phyloP scores from a whole-genome alignment of 768 basidiomycete genomes.

The Macrolepiota dolichaula region DNA sequence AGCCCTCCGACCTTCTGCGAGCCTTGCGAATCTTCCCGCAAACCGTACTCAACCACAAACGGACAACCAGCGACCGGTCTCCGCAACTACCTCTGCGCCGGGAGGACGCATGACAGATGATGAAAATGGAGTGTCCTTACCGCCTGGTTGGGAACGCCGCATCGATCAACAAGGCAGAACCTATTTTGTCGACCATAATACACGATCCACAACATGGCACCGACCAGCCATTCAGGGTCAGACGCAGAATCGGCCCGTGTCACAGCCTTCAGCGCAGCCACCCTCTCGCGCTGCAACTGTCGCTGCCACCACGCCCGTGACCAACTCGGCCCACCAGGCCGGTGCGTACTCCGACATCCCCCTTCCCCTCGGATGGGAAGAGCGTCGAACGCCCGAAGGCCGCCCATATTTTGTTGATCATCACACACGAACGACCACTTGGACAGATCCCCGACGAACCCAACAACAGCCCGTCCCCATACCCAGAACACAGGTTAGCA shows the following conservation, averaged over 20 bases:
- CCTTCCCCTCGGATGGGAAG: conserved; percentile 89
- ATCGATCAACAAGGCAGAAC: conserved; percentile 65
- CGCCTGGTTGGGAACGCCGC: conserved; percentile 82
- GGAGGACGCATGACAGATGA: conserved; percentile 40
- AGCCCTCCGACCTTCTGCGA: conserved; percentile 22
- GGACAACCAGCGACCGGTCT: conserved; percentile 18
- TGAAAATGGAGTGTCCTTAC: conserved; percentile 62
- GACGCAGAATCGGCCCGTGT: conserved; percentile 24
- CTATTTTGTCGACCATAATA: conserved; percentile 88
- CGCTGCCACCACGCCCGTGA: conserved; percentile 21
- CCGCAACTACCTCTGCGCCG: conserved; percentile 14
- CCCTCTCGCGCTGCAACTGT: conserved; percentile 24
- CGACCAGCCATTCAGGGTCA: conserved; percentile 37
- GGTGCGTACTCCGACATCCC: conserved; percentile 59
- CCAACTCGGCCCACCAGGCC: conserved; percentile 25
- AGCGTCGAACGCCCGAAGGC: conserved; percentile 86
- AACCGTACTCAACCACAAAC: conserved; percentile 16
- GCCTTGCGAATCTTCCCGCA: conserved; percentile 22
- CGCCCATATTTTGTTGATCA: conserved; percentile 64
- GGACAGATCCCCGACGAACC: conserved; percentile 79
- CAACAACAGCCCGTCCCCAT: conserved; percentile 45
- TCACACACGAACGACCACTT: conserved; percentile 86
- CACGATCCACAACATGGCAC: conserved; percentile 79
- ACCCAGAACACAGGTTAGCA: conserved; percentile 42
- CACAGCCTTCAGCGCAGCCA: conserved; percentile 20